phyloP scores from a whole-genome alignment of 2,329 filamentous ascomycete genomes.

The Aspergillus sp. region DNA sequence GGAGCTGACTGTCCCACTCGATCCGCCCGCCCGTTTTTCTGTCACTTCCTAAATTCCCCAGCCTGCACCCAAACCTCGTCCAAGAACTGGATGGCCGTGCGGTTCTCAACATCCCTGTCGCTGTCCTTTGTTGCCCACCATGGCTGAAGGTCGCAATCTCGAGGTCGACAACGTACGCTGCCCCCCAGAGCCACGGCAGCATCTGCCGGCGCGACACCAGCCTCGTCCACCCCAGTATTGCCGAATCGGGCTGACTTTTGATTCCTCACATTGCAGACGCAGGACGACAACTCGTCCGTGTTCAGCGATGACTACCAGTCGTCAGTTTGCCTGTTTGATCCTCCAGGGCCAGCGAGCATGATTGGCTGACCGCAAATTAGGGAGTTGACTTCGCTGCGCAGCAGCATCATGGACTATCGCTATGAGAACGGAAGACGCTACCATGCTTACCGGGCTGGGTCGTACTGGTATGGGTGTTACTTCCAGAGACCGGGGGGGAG shows the following conservation, averaged over 20 bases:
- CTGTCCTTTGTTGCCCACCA: neutral
- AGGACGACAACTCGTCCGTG: neutral
- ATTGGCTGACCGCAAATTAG: neutral
- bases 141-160: neutral
- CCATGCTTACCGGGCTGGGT: slow-evolving; percentile 32
- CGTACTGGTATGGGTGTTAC: slow-evolving; percentile 18
- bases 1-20: too few species aligned
- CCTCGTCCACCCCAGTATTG: neutral
- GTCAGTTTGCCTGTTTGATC: neutral
- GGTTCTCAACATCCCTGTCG: neutral
- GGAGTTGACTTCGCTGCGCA: slow-evolving; percentile 8
- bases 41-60: neutral
- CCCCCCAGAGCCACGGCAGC: neutral
- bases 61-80: too few species aligned
- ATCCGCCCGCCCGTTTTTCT: neutral
- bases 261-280: neutral
- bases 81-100: too few species aligned
- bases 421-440: slow-evolving; percentile 32
- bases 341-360: neutral
- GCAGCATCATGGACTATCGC: slow-evolving; percentile 26
- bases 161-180: neutral
- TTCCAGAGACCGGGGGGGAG: too few species aligned
- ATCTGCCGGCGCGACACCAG: too few species aligned
- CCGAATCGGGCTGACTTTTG: neutral
- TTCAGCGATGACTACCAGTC: slow-evolving; percentile 7